These are phyloP conservation scores for Hibiscus trionum DNA, from an alignment of 345 rosid genomes.

Conservation along the genomic window DNA sequence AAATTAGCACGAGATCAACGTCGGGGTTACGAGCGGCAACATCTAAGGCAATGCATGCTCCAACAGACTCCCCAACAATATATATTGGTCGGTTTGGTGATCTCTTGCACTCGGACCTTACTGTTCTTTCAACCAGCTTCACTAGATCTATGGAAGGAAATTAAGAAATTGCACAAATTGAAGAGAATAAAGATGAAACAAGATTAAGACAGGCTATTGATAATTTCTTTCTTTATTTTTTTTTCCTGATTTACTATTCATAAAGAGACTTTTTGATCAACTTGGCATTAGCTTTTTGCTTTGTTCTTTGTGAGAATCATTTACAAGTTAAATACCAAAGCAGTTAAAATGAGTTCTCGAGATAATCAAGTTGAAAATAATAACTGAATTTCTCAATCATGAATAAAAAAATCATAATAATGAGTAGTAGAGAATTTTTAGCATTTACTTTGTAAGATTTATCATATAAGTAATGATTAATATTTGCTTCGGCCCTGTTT, in stretches of 20 bases:
- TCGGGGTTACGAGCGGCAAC: constrained; percentile 62
- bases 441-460: background rate
- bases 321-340: background rate
- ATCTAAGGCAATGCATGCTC: constrained; percentile 69
- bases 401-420: background rate
- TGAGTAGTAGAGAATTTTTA: background rate
- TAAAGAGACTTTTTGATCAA: no score
- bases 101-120: constrained; percentile 27
- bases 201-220: background rate
- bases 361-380: background rate
- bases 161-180: background rate
- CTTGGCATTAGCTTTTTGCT: background rate
- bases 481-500: background rate
- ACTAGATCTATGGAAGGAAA: constrained; percentile 44
- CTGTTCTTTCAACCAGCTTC: constrained; percentile 43
- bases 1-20: constrained; percentile 55
- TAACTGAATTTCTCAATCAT: background rate
- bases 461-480: background rate
- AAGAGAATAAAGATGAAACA: background rate
- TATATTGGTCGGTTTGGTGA: constrained; percentile 59
- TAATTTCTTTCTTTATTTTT: no score
- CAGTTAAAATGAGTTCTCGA: background rate
- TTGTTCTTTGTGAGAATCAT: background rate
- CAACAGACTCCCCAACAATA: constrained; percentile 76
- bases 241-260: background rate